phyloP scores from a whole-genome alignment of 1,284 basidiomycete species.

The Neotropicomus parvogracilis region DNA sequence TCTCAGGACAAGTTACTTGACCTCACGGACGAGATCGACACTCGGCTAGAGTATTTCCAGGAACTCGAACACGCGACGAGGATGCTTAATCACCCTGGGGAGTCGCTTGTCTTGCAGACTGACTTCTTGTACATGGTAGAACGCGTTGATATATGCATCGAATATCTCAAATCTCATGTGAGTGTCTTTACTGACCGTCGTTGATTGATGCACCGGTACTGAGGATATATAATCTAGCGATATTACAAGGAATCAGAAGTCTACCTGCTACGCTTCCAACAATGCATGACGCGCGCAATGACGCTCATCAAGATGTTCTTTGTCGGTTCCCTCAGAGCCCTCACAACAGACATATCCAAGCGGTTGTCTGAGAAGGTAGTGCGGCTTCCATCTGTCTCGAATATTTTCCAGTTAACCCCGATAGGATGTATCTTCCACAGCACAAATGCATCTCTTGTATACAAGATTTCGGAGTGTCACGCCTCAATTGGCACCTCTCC shows the following conservation, averaged over 20 bases:
- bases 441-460: slow-evolving; percentile 82
- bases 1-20: slow-evolving; percentile 69
- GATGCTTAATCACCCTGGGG: slow-evolving; percentile 89
- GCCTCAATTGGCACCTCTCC: slow-evolving; percentile 66
- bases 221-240: slow-evolving; percentile 47
- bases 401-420: slow-evolving; percentile 1
- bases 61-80: slow-evolving; percentile 86
- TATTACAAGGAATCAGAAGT: slow-evolving; percentile 88
- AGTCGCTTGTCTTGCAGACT: slow-evolving; percentile 80
- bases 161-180: slow-evolving; percentile 82
- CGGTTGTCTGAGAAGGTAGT: slow-evolving; percentile 70
- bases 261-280: slow-evolving; percentile 89
- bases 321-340: slow-evolving; percentile 72
- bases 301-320: slow-evolving; percentile 95
- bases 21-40: slow-evolving; percentile 73
- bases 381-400: not conserved
- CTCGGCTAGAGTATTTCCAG: slow-evolving; percentile 84
- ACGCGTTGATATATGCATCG: slow-evolving; percentile 87
- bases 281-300: slow-evolving; percentile 94
- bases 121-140: slow-evolving; percentile 95
- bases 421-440: slow-evolving; percentile 78
- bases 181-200: slow-evolving; percentile 27
- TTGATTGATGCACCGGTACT: slow-evolving; percentile 1
- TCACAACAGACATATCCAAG: slow-evolving; percentile 71
- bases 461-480: slow-evolving; percentile 80